Evolutionary conservation across 768 basidiomycete species (phyloP), one percentile per base, ranked within the genome.

Genomic region (Collybia nuda): DNA sequence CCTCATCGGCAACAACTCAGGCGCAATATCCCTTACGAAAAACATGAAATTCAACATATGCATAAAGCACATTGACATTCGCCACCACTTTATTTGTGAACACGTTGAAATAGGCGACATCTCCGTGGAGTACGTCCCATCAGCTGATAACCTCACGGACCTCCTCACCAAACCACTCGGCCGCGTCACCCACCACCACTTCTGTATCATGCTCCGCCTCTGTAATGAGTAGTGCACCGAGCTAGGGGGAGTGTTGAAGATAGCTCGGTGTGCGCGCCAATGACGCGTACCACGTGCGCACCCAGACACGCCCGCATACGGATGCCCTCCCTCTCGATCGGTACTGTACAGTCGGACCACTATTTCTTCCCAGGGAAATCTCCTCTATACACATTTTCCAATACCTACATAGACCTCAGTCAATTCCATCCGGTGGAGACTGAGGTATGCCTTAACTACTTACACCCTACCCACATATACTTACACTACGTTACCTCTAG

Each of bases 131-230:
- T 56, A 56, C 23, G 32, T 53, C 9, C 57, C 65, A 2, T 63
- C 65, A 6, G 36, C 23, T 0, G 48, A 62, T 1, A 69, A 62
- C 42, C 12, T 55, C 6, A 68, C 71, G 1, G 69, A 71, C 51
- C 44, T 63, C 15, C 48, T 71, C 18, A 71, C 67, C 1, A 71
- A 72, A 52, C 47, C 54, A 0, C 51, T 70, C 3, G 39, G 56
- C 15, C 43, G 40, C n/a, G 26, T 32, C 17, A 32, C 45, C 7
- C 45, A 47, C 17, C 45, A 47, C 17, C n/a, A 18, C 21, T n/a
- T 47, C 17, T 47, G 44, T 26, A 14, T 40, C 14, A 6, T 7
- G 12, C 6, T 45, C 17, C n/a, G 11, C 21, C 6, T 47, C 17
- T 47, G 35, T 15, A 17, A 8, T 21, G 9, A 36, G 15, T 36